Conservation (phyloP, 441 rosid genomes). For the Populus tomentosa region DNA sequence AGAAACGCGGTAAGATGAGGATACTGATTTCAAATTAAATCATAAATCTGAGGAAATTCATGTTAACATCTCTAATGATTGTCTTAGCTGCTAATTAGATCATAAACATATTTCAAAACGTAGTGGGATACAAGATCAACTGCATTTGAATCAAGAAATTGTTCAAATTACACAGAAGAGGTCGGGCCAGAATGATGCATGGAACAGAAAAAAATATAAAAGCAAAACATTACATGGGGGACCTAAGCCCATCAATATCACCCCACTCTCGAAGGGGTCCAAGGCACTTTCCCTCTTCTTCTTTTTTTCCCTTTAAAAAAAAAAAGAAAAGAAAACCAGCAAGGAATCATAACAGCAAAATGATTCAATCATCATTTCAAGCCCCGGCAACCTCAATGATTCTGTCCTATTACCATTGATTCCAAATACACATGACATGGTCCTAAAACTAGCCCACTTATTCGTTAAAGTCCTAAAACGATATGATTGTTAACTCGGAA, state of each 20-base stretch:
- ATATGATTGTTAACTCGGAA: not conserved
- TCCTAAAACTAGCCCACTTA: not conserved
- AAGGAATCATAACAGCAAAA: slow-evolving; percentile 6
- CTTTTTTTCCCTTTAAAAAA: not conserved
- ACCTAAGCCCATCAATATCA: not conserved
- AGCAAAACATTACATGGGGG: not conserved
- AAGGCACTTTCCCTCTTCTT: not conserved
- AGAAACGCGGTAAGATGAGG: not conserved
- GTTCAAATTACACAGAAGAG: not conserved
- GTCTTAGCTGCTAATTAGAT: not conserved
- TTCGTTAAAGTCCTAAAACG: not conserved
- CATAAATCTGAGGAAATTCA: not conserved
- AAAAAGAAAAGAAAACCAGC: not conserved
- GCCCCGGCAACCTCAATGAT: slow-evolving; percentile 15
- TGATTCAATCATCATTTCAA: slow-evolving; percentile 25
- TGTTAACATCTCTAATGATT: not conserved
- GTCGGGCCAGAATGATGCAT: not conserved
- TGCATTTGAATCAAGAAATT: not conserved
- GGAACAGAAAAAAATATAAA: not conserved
- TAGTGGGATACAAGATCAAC: not conserved
- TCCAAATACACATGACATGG: not conserved
- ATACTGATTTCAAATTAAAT: not conserved
- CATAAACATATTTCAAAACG: not conserved
- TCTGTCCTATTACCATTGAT: not conserved
- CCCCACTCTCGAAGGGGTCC: not conserved